Percentiles rank a stretch among this genome's conserved stretches.
Evolutionary conservation across 768 basidiomycete genomes (phyloP).

Genomic region (Filobasidium floriforme): DNA sequence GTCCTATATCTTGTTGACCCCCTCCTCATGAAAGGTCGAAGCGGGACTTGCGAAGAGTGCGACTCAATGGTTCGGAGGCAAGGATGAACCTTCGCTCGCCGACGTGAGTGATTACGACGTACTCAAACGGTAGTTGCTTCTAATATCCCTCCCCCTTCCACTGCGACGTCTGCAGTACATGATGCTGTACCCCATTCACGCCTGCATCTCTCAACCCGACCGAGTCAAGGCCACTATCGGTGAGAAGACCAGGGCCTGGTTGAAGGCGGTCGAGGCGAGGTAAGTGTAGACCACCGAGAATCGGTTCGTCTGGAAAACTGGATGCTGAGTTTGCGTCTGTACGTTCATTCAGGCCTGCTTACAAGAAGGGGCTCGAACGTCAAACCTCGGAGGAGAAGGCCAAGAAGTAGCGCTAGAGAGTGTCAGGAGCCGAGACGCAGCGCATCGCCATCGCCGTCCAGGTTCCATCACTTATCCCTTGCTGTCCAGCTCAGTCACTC

Average conservation of each 20-base stretch:
- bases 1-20: too few species aligned
- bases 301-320: not conserved
- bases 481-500: too few species aligned
- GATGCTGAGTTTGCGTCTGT: not conserved
- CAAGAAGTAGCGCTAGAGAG: too few species aligned
- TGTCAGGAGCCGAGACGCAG: too few species aligned
- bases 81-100: slow-evolving; percentile 32
- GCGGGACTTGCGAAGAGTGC: slow-evolving; percentile 27
- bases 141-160: not conserved
- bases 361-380: slow-evolving; percentile 18
- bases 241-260: slow-evolving; percentile 28
- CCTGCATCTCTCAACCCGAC: slow-evolving; percentile 24
- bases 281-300: not conserved
- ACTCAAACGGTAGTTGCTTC: not conserved
- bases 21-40: slow-evolving; percentile 20
- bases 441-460: too few species aligned
- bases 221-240: slow-evolving; percentile 30
- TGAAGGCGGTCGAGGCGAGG: slow-evolving; percentile 30
- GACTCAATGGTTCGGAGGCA: slow-evolving; percentile 33
- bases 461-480: too few species aligned
- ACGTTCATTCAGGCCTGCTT: slow-evolving; percentile 24
- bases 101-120: slow-evolving; percentile 26
- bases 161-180: slow-evolving; percentile 29
- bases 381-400: not conserved
- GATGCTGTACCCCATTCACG: slow-evolving; percentile 39